Evolutionary conservation across 805 yeast genomes (phyloP).

Genomic region (Metschnikowia hibisci): DNA sequence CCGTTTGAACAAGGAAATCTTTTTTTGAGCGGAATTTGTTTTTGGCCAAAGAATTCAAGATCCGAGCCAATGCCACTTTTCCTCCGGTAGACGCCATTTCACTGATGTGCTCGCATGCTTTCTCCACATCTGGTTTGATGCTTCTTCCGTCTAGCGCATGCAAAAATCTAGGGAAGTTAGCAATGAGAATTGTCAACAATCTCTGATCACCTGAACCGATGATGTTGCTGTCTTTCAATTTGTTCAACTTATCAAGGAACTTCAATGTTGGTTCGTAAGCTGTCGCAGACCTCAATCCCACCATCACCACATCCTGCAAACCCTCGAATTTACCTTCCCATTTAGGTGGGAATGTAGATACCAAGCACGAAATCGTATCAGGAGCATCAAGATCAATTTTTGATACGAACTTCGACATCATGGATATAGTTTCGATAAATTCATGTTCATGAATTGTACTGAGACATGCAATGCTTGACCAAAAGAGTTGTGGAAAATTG

Average conservation of each 20-base stretch:
- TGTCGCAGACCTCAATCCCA: constrained; percentile 78
- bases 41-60: constrained; percentile 72
- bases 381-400: constrained; percentile 84
- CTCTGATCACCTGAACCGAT: constrained; percentile 71
- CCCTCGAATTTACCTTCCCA: constrained; percentile 97
- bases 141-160: constrained; percentile 64
- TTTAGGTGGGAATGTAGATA: constrained; percentile 84
- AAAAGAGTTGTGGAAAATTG: constrained; percentile 88
- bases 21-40: constrained; percentile 82
- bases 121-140: constrained; percentile 45
- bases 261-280: constrained; percentile 75
- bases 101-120: constrained; percentile 45
- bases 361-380: constrained; percentile 77
- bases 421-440: constrained; percentile 80
- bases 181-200: constrained; percentile 64
- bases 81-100: constrained; percentile 56
- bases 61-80: constrained; percentile 59
- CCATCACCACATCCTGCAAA: constrained; percentile 69
- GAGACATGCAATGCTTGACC: constrained; percentile 92
- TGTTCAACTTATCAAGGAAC: constrained; percentile 67
- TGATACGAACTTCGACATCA: constrained; percentile 75
- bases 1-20: constrained; percentile 81
- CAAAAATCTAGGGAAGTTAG: constrained; percentile 80
- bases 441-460: constrained; percentile 91
- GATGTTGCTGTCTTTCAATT: constrained; percentile 65